Evolutionary conservation across 2,329 filamentous ascomycete genomes (phyloP), one percentile per base, ranked within the genome.

Genomic region (Calycina marina): DNA sequence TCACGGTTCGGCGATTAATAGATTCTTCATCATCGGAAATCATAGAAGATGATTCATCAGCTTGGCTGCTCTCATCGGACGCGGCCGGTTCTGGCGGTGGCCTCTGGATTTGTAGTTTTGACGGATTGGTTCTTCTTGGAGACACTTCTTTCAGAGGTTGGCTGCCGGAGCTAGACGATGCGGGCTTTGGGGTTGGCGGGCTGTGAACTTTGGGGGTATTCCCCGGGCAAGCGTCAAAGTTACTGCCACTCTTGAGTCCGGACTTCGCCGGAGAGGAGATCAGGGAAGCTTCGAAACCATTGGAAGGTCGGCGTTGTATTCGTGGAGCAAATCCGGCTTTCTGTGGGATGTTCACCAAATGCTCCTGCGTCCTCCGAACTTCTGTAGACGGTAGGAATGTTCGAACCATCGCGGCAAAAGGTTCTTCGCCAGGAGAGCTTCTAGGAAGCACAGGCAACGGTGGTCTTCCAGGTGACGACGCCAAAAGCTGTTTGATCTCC

Each of bases 291-390:
- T n/a, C n/a, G n/a, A n/a, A n/a, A n/a, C n/a, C n/a, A n/a, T n/a
- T n/a, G n/a, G n/a, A n/a, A n/a, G n/a, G n/a, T n/a, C n/a, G n/a
- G n/a, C n/a, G n/a, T n/a, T n/a, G 37, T 31, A 45, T 17, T 35
- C 41, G 36, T 24, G 49, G 49, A n/a, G 43, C 44, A 17, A 52
- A 52, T 2, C 38, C 43, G 18, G 31, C 14, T 27, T 51, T 51
- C 31, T 50, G 48, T 11, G 47, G 45, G 25, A 52, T 49, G 5
- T 42, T 39, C 11, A 34, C 34, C 20, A 48, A 49, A 5, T 39
- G 34, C 26, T 25, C 28, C 6, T 20, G 18, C 6, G 32, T 25
- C 26, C 20, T 22, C n/a, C 8, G 20, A 22, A 22, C 3, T 22
- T 8, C n/a, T n/a, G 20, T n/a, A 2, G 20, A n/a, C n/a, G n/a